Evolutionary conservation across 2,329 filamentous ascomycete genomes (phyloP).

Genomic region (Lasiodiplodia hormozganensis): DNA sequence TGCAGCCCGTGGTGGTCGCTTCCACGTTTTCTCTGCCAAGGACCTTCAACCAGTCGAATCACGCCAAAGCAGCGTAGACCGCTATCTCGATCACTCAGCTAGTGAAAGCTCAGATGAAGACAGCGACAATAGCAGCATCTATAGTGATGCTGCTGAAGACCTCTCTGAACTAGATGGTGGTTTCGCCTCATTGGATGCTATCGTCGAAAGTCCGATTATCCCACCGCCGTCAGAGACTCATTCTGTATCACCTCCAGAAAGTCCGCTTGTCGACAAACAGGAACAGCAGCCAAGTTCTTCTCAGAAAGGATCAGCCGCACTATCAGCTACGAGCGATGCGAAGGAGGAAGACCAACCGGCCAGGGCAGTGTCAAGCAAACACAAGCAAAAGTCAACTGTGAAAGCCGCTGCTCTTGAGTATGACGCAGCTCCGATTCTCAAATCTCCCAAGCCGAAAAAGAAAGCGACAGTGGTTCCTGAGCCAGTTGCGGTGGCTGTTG

Average conservation of each 20-base stretch:
- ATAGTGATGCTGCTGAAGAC: constrained; percentile 80
- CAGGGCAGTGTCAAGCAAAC: not conserved
- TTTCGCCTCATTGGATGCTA: constrained; percentile 75
- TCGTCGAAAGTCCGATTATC: constrained; percentile 66
- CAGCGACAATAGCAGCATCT: constrained; percentile 61
- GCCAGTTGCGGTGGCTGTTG: constrained; percentile 4
- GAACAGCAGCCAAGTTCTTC: constrained; percentile 61
- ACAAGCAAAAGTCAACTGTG: constrained; percentile 30
- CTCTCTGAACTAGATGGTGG: constrained; percentile 70
- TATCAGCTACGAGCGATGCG: no score
- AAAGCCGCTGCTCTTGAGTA: not conserved
- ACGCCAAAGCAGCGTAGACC: constrained; percentile 10
- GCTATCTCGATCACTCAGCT: constrained; percentile 6
- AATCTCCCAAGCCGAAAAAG: constrained; percentile 47
- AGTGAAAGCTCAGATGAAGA: constrained; percentile 44
- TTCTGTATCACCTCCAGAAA: constrained; percentile 17
- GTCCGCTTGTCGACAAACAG: constrained; percentile 44
- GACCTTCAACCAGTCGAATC: constrained; percentile 9
- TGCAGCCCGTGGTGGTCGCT: not conserved
- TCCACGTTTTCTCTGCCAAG: constrained; percentile 11
- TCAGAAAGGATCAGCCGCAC: not conserved
- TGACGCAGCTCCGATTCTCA: constrained; percentile 7
- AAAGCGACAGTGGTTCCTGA: constrained; percentile 35
- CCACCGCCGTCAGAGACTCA: not conserved
- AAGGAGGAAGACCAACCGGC: not conserved